Conservation (phyloP, 169 alveolate genomes). For the Babesia bigemina region DNA sequence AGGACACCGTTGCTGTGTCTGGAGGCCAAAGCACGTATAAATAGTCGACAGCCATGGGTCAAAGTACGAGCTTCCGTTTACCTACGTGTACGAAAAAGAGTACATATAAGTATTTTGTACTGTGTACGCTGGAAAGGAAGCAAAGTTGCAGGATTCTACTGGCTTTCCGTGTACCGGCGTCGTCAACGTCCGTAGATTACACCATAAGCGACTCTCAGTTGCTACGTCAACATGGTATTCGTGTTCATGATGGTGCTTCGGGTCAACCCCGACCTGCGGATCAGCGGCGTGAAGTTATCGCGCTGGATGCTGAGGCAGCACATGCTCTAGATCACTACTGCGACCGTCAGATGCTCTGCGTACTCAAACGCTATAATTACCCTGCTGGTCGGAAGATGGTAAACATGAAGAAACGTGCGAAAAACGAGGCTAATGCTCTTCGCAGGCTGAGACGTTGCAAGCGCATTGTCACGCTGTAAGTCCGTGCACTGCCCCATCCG, state of each 20-base stretch:
- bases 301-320: slow-evolving; percentile 10
- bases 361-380: slow-evolving; percentile 34
- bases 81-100: background rate
- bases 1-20: too few species aligned
- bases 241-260: background rate
- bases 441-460: background rate
- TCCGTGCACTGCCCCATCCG: background rate
- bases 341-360: slow-evolving; percentile 17
- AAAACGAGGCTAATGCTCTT: slow-evolving; percentile 7
- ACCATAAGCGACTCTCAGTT: slow-evolving; percentile 14
- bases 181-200: slow-evolving; percentile 12
- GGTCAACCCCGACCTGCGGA: background rate
- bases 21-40: too few species aligned
- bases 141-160: slow-evolving; percentile 22
- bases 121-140: slow-evolving; percentile 30
- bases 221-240: slow-evolving; percentile 10
- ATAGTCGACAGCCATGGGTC: slow-evolving; percentile 5
- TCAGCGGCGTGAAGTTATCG: background rate
- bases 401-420: background rate
- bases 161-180: slow-evolving; percentile 38
- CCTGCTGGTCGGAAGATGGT: slow-evolving; percentile 5
- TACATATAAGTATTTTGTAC: slow-evolving; percentile 16
- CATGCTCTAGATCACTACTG: slow-evolving; percentile 22
- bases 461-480: slow-evolving; percentile 22
- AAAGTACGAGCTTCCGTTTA: background rate